phyloP scores from a whole-genome alignment of 495 filamentous ascomycete genomes.

The Aeminium ludgeri region DNA sequence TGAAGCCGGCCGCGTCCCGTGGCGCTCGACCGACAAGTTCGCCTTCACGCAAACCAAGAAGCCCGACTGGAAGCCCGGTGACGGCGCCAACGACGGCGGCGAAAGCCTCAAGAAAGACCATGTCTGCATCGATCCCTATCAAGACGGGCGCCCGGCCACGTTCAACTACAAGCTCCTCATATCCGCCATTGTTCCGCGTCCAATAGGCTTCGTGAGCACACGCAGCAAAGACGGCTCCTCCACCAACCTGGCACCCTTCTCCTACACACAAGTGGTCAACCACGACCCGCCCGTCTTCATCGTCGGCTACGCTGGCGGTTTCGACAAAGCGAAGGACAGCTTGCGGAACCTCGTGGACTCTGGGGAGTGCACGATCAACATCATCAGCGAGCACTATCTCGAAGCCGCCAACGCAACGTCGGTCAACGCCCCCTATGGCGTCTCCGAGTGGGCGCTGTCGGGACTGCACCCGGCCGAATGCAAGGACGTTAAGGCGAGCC shows the following conservation, averaged over 20 bases:
- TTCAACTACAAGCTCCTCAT: slow-evolving; percentile 92
- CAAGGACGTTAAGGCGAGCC: slow-evolving; percentile 46
- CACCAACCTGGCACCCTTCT: slow-evolving; percentile 74
- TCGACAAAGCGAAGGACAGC: slow-evolving; percentile 51
- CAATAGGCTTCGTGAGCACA: slow-evolving; percentile 51
- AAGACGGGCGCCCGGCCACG: slow-evolving; percentile 42
- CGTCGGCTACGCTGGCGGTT: slow-evolving; percentile 46
- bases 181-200: slow-evolving; percentile 68
- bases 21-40: slow-evolving; percentile 30
- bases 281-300: slow-evolving; percentile 83
- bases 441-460: slow-evolving; percentile 64
- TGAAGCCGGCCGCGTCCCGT: slow-evolving; percentile 58
- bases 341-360: slow-evolving; percentile 53
- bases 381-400: slow-evolving; percentile 67
- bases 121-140: slow-evolving; percentile 69
- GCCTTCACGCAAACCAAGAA: slow-evolving; percentile 51
- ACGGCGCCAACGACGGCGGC: slow-evolving; percentile 50
- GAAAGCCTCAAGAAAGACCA: slow-evolving; percentile 42
- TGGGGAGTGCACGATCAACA: slow-evolving; percentile 59
- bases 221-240: slow-evolving; percentile 37
- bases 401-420: slow-evolving; percentile 73
- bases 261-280: slow-evolving; percentile 65
- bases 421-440: slow-evolving; percentile 62
- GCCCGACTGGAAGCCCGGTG: slow-evolving; percentile 63
- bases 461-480: slow-evolving; percentile 60